Conservation (phyloP, 495 filamentous ascomycete genomes). For the Podospora pseudopauciseta region DNA sequence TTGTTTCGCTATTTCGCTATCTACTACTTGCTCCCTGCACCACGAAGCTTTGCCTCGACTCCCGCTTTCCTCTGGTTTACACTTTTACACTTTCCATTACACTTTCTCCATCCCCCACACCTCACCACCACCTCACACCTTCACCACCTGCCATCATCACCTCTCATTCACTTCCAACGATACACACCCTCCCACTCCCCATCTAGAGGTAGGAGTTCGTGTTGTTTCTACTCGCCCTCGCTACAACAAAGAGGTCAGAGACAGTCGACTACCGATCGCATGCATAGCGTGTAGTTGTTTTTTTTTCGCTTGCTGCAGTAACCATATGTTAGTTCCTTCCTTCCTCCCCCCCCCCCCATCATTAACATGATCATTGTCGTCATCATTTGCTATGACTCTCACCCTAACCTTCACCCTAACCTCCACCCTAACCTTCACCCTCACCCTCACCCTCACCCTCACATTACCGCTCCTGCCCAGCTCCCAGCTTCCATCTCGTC, state of each 20-base stretch:
- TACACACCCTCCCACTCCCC: no score
- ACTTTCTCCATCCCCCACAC: background rate
- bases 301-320: no score
- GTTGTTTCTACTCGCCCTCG: no score
- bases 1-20: background rate
- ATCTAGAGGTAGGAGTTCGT: no score
- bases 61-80: background rate
- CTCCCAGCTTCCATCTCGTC: background rate
- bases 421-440: background rate
- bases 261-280: no score
- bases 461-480: background rate
- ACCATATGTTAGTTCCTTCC: no score
- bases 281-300: no score
- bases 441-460: background rate
- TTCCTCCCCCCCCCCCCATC: background rate
- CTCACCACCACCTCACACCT: background rate
- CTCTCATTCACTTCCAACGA: background rate
- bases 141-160: background rate
- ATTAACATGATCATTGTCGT: background rate
- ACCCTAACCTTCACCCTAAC: background rate
- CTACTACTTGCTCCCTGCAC: background rate
- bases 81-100: background rate
- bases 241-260: no score
- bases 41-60: background rate
- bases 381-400: background rate